These are phyloP conservation scores for Botryotinia narcissicola DNA, from an alignment of 2,329 filamentous ascomycete genomes.

Conservation along the genomic window DNA sequence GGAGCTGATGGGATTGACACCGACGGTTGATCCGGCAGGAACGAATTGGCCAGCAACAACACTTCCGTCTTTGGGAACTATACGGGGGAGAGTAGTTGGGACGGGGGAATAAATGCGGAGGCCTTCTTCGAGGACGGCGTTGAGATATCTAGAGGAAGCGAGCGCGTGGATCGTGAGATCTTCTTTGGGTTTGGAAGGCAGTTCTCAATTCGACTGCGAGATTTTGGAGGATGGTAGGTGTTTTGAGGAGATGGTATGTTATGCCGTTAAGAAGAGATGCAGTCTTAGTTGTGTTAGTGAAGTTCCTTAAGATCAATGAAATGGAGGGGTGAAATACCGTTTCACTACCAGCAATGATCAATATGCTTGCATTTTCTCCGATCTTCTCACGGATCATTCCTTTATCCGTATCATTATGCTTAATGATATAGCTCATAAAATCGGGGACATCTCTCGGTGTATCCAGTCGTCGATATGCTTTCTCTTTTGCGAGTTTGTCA, in stretches of 20 bases:
- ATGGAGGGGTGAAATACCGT: not conserved
- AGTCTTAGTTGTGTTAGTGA: conserved; percentile 34
- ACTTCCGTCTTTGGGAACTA: not conserved
- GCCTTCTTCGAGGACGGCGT: conserved; percentile 23
- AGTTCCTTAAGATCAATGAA: conserved; percentile 24
- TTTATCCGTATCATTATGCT: conserved; percentile 13
- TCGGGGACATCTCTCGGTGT: conserved; percentile 2
- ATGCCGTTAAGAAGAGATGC: conserved; percentile 35
- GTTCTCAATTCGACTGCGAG: conserved; percentile 44
- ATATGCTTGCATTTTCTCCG: conserved; percentile 3
- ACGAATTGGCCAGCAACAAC: not conserved
- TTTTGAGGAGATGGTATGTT: conserved; percentile 53
- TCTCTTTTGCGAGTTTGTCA: not conserved
- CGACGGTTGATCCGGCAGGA: not conserved
- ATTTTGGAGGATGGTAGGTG: conserved; percentile 34
- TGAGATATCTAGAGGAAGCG: conserved; percentile 19
- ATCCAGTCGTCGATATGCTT: conserved; percentile 7
- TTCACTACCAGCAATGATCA: conserved; percentile 17
- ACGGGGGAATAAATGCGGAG: conserved; percentile 25
- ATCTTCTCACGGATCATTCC: conserved; percentile 18
- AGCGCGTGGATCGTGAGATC: conserved; percentile 24
- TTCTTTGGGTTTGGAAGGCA: conserved; percentile 38
- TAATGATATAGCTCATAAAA: conserved; percentile 19
- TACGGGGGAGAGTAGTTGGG: not conserved
- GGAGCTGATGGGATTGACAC: not conserved